These are phyloP conservation scores for Neofusicoccum parvum DNA, from an alignment of 2,329 filamentous ascomycete genomes.

Conservation along the genomic window DNA sequence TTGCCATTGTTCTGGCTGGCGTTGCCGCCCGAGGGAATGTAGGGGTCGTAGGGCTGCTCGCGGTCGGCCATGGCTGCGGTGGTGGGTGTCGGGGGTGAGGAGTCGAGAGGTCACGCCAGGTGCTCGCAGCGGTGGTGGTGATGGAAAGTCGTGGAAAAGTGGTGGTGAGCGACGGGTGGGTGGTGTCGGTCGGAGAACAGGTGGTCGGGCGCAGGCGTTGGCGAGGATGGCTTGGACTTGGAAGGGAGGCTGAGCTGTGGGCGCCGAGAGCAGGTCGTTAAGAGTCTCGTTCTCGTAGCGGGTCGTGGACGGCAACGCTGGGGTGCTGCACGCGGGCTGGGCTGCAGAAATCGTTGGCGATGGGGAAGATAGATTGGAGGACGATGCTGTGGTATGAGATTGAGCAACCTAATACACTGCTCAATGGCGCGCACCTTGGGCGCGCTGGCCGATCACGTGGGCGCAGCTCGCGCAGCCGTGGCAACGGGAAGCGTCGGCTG, in stretches of 20 bases:
- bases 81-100: background rate
- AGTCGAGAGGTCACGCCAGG: constrained; percentile 23
- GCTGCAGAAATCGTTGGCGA: constrained; percentile 12
- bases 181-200: constrained; percentile 19
- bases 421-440: background rate
- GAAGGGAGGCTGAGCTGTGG: constrained; percentile 22
- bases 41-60: constrained; percentile 79
- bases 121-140: constrained; percentile 12
- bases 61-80: constrained; percentile 55
- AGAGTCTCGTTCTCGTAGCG: constrained; percentile 15
- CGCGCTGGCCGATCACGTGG: constrained; percentile 10
- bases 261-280: constrained; percentile 14
- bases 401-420: constrained; percentile 10
- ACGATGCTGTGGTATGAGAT: constrained; percentile 9
- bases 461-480: background rate
- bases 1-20: constrained; percentile 62
- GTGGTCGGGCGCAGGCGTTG: constrained; percentile 29
- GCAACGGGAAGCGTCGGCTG: background rate
- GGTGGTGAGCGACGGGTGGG: constrained; percentile 13
- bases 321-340: background rate
- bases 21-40: constrained; percentile 72
- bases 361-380: constrained; percentile 7
- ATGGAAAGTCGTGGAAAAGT: constrained; percentile 21
- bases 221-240: constrained; percentile 27
- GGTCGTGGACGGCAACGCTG: constrained; percentile 6